A percentile compares a stretch with the other conserved stretches of the same genome.
Conservation (phyloP, 2,329 filamentous ascomycete species). For the Calonectria leucothoes region DNA sequence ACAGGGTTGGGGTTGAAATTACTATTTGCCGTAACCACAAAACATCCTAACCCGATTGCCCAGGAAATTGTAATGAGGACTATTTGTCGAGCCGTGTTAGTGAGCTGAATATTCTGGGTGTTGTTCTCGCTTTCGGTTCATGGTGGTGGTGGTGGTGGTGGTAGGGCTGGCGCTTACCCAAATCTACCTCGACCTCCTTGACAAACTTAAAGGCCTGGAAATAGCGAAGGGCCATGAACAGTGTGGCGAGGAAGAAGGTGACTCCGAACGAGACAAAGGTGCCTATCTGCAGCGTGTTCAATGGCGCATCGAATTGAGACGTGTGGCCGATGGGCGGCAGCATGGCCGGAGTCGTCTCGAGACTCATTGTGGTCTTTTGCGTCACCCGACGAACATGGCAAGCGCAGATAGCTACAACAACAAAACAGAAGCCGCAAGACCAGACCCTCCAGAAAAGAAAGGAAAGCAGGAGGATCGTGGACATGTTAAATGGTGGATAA, state of each 20-base stretch:
- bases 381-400: background rate
- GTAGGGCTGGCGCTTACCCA: background rate
- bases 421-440: background rate
- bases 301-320: background rate
- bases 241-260: background rate
- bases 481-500: conserved; percentile 7
- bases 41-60: background rate
- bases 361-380: background rate
- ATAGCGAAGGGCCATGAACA: background rate
- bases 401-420: background rate
- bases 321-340: background rate
- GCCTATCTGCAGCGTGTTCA: background rate
- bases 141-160: too few species aligned
- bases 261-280: background rate
- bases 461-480: background rate
- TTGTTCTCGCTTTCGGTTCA: background rate
- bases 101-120: background rate
- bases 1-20: background rate
- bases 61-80: conserved; percentile 1
- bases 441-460: background rate
- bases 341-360: background rate
- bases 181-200: background rate
- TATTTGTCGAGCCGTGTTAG: background rate
- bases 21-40: background rate
- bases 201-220: conserved; percentile 5